Percentiles rank a stretch among this genome's conserved stretches.
phyloP scores from a whole-genome alignment of 2,329 filamentous ascomycete genomes.

The Knoxdaviesia proteae region DNA sequence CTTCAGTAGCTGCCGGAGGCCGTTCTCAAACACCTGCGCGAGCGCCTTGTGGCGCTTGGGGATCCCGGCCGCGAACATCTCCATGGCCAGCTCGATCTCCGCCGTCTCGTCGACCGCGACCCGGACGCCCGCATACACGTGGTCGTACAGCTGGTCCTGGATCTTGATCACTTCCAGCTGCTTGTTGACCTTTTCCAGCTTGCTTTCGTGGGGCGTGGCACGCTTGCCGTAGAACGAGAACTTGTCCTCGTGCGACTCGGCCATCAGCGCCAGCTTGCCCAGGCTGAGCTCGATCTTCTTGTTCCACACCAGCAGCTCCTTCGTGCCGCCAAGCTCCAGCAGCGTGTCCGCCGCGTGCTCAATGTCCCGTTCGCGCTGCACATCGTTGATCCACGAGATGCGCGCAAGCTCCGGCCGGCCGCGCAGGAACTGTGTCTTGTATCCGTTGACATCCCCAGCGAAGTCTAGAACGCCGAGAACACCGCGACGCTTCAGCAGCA shows the following conservation, averaged over 20 bases:
- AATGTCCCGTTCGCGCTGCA: conserved; percentile 57
- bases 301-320: conserved; percentile 69
- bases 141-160: conserved; percentile 59
- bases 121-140: conserved; percentile 45
- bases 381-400: conserved; percentile 88
- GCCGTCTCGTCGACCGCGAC: conserved; percentile 62
- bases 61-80: conserved; percentile 36
- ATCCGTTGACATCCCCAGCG: conserved; percentile 42
- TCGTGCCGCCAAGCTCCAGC: conserved; percentile 43
- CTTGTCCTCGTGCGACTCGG: conserved; percentile 24
- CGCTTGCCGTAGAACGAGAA: no score
- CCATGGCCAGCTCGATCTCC: conserved; percentile 55
- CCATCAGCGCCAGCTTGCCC: conserved; percentile 61
- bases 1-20: conserved; percentile 46
- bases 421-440: conserved; percentile 60
- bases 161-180: conserved; percentile 51
- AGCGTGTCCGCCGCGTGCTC: conserved; percentile 52
- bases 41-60: conserved; percentile 43
- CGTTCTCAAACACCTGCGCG: conserved; percentile 49
- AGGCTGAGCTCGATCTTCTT: conserved; percentile 86
- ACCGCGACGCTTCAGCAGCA: conserved; percentile 47
- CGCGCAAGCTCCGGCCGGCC: conserved; percentile 51
- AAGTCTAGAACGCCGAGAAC: conserved; percentile 51
- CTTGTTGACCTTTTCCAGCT: conserved; percentile 33
- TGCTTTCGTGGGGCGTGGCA: conserved; percentile 14